A percentile compares a stretch with the other conserved stretches of the same genome.
Conservation (phyloP, 1,139 yeast genomes). For the Taphrina betulina region DNA sequence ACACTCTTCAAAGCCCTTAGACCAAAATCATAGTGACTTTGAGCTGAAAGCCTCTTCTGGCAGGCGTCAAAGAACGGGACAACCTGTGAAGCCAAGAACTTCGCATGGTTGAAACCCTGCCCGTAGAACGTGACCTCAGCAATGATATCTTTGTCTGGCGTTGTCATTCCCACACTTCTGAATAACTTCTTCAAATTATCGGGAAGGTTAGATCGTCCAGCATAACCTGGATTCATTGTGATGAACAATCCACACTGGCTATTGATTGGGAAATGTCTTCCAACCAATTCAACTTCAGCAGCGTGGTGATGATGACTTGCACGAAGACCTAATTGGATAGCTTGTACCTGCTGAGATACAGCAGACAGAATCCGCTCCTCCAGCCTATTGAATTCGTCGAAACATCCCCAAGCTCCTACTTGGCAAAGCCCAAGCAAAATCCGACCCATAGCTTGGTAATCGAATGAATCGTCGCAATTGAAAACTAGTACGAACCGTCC, state of each 20-base stretch:
- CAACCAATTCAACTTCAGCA: constrained; percentile 52
- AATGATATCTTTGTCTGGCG: constrained; percentile 69
- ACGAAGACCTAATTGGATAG: constrained; percentile 59
- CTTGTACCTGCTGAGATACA: constrained; percentile 76
- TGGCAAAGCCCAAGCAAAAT: constrained; percentile 78
- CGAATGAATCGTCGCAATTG: constrained; percentile 88
- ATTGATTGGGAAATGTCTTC: constrained; percentile 50
- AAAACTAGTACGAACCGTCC: constrained; percentile 84
- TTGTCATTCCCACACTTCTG: constrained; percentile 69
- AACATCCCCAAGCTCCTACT: constrained; percentile 93
- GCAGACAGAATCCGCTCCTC: constrained; percentile 74
- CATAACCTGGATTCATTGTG: constrained; percentile 89
- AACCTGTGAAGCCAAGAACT: constrained; percentile 51
- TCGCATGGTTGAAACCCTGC: constrained; percentile 63
- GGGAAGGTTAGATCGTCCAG: constrained; percentile 78
- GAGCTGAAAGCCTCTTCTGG: constrained; percentile 49
- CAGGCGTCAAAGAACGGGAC: constrained; percentile 60
- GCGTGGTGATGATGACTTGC: constrained; percentile 35
- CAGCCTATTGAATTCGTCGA: constrained; percentile 89
- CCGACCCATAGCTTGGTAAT: constrained; percentile 75
- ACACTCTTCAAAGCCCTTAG: constrained; percentile 73
- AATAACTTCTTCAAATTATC: constrained; percentile 81
- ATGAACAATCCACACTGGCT: constrained; percentile 55
- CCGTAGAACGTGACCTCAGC: constrained; percentile 71
- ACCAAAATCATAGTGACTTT: constrained; percentile 87